These are phyloP conservation scores for Sarcomyxa edulis DNA, from an alignment of 768 basidiomycete genomes.

Conservation along the genomic window DNA sequence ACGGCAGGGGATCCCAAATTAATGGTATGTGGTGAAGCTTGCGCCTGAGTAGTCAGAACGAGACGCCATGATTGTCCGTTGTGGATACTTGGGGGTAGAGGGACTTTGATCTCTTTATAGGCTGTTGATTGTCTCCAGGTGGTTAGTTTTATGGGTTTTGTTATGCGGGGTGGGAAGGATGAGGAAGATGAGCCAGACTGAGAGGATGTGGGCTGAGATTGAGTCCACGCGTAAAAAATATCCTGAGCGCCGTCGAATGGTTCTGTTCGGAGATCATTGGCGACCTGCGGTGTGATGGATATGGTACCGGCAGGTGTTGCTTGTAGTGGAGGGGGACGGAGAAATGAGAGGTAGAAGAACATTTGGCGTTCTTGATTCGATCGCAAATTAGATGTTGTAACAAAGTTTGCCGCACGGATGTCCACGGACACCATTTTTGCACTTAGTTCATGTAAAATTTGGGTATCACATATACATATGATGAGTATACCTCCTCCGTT, in stretches of 20 bases:
- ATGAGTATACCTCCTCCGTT: too few relatives aligned
- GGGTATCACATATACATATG: too few relatives aligned
- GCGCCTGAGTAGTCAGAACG: slow-evolving; percentile 40
- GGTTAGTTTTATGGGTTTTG: slow-evolving; percentile 59
- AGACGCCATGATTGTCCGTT: slow-evolving; percentile 65
- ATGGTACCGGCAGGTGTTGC: slow-evolving; percentile 38
- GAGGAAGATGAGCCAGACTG: slow-evolving; percentile 5
- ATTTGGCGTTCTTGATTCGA: too few relatives aligned
- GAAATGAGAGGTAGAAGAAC: slow-evolving; percentile 89
- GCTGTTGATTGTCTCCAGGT: slow-evolving; percentile 63
- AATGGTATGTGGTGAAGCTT: slow-evolving; percentile 25
- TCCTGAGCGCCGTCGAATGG: slow-evolving; percentile 47
- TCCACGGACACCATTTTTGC: too few relatives aligned
- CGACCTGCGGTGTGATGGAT: slow-evolving; percentile 75
- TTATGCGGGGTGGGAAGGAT: slow-evolving; percentile 22
- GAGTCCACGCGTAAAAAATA: slow-evolving; percentile 67
- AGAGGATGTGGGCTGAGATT: slow-evolving; percentile 5
- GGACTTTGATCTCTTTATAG: slow-evolving; percentile 72
- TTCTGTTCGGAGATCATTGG: slow-evolving; percentile 89
- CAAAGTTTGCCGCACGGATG: too few relatives aligned
- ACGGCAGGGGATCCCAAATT: slow-evolving; percentile 32
- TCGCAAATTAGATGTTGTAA: too few relatives aligned
- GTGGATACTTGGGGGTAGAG: slow-evolving; percentile 47
- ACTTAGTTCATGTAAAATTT: too few relatives aligned
- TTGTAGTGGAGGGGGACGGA: slow-evolving; percentile 74